phyloP scores from a whole-genome alignment of 2,329 filamentous ascomycete genomes.

The Gnomoniopsis sp. region DNA sequence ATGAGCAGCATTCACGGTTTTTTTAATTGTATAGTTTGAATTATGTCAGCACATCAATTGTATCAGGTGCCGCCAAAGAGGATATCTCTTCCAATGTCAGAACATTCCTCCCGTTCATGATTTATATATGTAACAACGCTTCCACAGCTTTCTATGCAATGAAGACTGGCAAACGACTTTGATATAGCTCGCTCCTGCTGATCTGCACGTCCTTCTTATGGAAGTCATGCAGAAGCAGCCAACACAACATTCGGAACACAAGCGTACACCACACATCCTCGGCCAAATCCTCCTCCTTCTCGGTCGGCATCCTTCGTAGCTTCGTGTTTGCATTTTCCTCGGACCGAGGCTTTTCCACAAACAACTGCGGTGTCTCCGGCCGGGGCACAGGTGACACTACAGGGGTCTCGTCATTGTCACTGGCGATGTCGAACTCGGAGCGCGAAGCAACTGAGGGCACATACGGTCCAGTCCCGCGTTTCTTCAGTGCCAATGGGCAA shows the following conservation, averaged over 20 bases:
- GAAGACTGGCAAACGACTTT: constrained; percentile 54
- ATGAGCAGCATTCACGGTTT: neutral
- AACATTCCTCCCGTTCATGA: too few species aligned
- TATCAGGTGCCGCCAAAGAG: neutral
- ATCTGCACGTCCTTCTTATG: constrained; percentile 51
- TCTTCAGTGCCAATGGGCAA: constrained; percentile 28
- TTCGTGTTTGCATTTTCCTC: constrained; percentile 5
- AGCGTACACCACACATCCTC: constrained; percentile 47
- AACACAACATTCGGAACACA: constrained; percentile 27
- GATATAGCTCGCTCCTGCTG: constrained; percentile 49
- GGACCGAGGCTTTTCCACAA: constrained; percentile 12
- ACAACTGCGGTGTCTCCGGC: constrained; percentile 9
- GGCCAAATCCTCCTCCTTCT: constrained; percentile 19
- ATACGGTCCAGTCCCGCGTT: constrained; percentile 21
- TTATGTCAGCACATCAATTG: neutral
- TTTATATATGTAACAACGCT: neutral
- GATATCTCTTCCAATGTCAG: too few species aligned
- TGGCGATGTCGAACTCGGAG: constrained; percentile 16
- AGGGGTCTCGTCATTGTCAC: constrained; percentile 5
- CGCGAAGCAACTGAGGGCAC: constrained; percentile 16
- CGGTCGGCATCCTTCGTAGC: constrained; percentile 7
- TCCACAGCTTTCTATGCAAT: constrained; percentile 33
- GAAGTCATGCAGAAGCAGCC: constrained; percentile 56
- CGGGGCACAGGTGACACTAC: neutral
- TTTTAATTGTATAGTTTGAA: neutral